These are phyloP conservation scores for Emmonsia crescens DNA, from an alignment of 2,329 filamentous ascomycete genomes.

Conservation along the genomic window DNA sequence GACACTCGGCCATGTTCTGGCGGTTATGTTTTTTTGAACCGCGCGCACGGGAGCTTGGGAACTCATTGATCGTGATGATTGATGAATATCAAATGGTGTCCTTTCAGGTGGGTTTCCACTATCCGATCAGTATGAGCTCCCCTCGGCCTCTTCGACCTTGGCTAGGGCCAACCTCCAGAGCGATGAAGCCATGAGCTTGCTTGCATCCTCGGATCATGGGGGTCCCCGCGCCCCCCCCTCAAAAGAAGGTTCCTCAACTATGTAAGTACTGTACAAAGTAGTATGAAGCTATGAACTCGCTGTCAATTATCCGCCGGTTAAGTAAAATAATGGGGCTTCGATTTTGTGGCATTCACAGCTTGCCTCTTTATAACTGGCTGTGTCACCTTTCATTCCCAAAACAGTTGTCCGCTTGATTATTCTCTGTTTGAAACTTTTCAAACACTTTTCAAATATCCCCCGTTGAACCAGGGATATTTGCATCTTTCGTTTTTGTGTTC, in stretches of 20 bases:
- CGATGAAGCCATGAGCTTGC: background rate
- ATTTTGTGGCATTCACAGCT: background rate
- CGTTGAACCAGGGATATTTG: background rate
- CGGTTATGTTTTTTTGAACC: no score
- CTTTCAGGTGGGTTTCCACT: background rate
- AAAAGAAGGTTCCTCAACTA: background rate
- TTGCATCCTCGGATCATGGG: background rate
- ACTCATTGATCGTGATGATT: background rate
- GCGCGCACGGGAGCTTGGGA: background rate
- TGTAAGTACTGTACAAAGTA: background rate
- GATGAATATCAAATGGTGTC: no score
- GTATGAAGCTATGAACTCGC: background rate
- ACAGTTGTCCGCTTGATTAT: background rate
- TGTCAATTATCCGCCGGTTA: background rate
- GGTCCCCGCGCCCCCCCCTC: background rate
- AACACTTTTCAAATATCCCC: background rate
- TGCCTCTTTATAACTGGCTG: background rate
- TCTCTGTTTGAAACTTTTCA: background rate
- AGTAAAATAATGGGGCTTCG: background rate
- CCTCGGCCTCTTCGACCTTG: background rate
- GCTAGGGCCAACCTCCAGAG: background rate
- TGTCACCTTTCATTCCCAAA: background rate
- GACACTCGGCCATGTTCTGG: no score
- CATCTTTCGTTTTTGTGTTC: no score
- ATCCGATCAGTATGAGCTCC: background rate